A percentile compares a stretch with the other conserved stretches of the same genome.
Evolutionary conservation across 2,329 filamentous ascomycete species (phyloP).

Genomic region (Pseudocercospora macadamiae): DNA sequence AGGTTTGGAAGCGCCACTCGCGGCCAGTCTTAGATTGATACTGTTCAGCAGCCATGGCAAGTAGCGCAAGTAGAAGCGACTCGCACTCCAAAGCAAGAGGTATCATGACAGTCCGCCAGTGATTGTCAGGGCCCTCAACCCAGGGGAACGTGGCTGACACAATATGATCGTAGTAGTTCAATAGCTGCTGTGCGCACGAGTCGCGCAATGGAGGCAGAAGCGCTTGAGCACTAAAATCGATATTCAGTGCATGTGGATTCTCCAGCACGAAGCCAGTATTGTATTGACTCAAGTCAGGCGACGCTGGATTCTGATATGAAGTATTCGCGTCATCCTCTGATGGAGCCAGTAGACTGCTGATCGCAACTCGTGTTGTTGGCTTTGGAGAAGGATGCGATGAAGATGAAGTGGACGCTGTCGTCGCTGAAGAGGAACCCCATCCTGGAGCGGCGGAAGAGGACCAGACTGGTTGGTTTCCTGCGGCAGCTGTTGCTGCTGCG

Average conservation of each 20-base stretch:
- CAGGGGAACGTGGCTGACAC: conserved; percentile 10
- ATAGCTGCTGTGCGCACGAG: conserved; percentile 8
- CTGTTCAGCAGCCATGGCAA: conserved; percentile 13
- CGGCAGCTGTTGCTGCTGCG: too few relatives aligned
- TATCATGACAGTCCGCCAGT: conserved; percentile 15
- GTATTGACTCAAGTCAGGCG: background rate
- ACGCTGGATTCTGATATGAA: background rate
- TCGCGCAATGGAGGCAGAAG: conserved; percentile 4
- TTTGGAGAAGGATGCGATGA: background rate
- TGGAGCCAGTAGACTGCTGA: conserved; percentile 5
- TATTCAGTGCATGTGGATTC: conserved; percentile 10
- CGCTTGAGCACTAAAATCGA: conserved; percentile 1
- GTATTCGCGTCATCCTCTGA: background rate
- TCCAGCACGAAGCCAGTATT: conserved; percentile 6
- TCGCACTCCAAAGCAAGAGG: conserved; percentile 9
- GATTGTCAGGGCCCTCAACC: conserved; percentile 12
- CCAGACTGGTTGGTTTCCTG: background rate
- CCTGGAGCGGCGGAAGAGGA: background rate
- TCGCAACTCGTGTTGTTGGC: conserved; percentile 1
- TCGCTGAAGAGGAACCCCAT: background rate
- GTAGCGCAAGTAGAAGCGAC: conserved; percentile 13
- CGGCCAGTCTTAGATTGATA: conserved; percentile 5
- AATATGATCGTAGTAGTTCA: conserved; percentile 17
- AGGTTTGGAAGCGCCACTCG: conserved; percentile 10
- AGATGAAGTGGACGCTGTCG: background rate